Conservation (phyloP, 371 early-diverging fungal species). For the Circinella umbellata region DNA sequence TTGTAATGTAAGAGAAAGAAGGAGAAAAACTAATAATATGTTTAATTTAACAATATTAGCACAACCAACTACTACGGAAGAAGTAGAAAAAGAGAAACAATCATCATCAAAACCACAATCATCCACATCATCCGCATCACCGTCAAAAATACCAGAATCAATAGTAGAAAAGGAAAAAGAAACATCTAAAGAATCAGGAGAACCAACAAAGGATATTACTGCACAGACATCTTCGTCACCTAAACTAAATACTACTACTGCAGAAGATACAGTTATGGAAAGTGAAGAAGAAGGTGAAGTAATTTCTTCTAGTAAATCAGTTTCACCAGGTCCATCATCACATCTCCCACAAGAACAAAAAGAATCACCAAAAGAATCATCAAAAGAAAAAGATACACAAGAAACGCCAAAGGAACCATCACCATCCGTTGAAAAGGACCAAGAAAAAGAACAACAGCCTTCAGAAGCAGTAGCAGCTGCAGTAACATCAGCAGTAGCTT, state of each 20-base stretch:
- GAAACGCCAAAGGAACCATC: too few species aligned
- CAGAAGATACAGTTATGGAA: conserved; percentile 20
- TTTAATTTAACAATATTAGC: neutral
- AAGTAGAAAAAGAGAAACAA: too few species aligned
- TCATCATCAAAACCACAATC: too few species aligned
- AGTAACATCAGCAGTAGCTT: conserved; percentile 10
- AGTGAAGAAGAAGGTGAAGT: conserved; percentile 55
- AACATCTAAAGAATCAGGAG: neutral
- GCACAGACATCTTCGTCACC: conserved; percentile 4
- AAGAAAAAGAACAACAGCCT: neutral
- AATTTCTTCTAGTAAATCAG: conserved; percentile 36
- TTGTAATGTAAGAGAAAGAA: neutral
- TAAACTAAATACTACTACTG: neutral
- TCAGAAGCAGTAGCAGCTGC: conserved; percentile 14
- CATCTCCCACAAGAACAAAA: neutral
- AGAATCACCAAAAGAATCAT: too few species aligned
- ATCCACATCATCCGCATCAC: neutral
- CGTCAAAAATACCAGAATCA: neutral
- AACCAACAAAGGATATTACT: neutral
- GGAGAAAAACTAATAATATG: neutral
- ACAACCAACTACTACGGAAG: too few species aligned
- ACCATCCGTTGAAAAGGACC: too few species aligned
- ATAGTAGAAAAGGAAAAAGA: neutral
- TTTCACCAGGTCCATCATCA: conserved; percentile 24
- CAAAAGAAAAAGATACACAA: too few species aligned